Percentiles rank a stretch among this genome's conserved stretches.
Conservation (phyloP, 805 yeast genomes). For the Candida ponderosae region DNA sequence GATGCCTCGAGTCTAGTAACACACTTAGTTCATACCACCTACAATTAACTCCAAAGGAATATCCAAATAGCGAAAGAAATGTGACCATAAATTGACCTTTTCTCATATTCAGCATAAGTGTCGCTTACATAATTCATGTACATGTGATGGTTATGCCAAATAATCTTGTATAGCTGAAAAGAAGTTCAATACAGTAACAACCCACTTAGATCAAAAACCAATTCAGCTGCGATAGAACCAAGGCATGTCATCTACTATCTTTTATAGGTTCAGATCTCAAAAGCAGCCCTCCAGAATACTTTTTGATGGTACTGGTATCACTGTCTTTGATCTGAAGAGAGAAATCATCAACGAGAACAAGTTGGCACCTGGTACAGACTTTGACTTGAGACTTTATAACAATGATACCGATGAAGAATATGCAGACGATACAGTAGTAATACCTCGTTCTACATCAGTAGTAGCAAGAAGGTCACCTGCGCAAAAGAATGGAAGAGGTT, state of each 20-base stretch:
- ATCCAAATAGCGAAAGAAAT: too few relatives aligned
- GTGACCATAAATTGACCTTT: too few relatives aligned
- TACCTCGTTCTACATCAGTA: conserved; percentile 83
- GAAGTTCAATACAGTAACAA: background rate
- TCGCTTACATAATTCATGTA: too few relatives aligned
- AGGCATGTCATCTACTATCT: conserved; percentile 77
- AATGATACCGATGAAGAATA: conserved; percentile 71
- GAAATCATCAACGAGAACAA: conserved; percentile 80
- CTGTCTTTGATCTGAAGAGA: conserved; percentile 88
- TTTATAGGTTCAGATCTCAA: conserved; percentile 81
- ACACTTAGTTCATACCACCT: too few relatives aligned
- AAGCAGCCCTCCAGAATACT: conserved; percentile 68
- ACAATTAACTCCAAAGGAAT: too few relatives aligned
- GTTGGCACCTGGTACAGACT: conserved; percentile 77
- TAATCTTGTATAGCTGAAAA: too few relatives aligned
- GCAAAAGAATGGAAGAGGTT: conserved; percentile 31
- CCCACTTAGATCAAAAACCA: conserved; percentile 18
- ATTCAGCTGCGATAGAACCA: conserved; percentile 25
- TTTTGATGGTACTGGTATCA: conserved; percentile 95
- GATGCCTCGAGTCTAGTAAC: too few relatives aligned
- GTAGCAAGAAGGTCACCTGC: conserved; percentile 77
- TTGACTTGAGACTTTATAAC: conserved; percentile 65
- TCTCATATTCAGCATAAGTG: too few relatives aligned
- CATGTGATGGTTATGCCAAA: too few relatives aligned
- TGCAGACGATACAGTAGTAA: conserved; percentile 82